These are phyloP conservation scores for Candida tibetensis DNA, from an alignment of 805 yeast species.

Conservation along the genomic window DNA sequence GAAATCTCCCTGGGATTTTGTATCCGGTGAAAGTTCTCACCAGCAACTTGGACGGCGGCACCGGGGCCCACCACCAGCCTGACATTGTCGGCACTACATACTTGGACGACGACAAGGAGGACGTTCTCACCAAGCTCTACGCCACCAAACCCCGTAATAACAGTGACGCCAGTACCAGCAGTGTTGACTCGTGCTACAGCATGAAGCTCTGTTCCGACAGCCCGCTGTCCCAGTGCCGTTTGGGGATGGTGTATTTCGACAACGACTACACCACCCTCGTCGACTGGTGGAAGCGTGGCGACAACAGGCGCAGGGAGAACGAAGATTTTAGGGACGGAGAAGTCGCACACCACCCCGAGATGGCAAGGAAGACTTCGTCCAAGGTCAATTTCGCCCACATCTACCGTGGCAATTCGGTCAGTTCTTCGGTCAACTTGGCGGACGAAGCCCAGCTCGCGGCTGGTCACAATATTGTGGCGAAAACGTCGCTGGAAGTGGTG, in stretches of 20 bases:
- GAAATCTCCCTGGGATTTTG: constrained; percentile 24
- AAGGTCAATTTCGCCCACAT: neutral
- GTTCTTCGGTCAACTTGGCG: constrained; percentile 10
- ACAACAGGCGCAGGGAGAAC: no score
- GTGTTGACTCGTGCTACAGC: neutral
- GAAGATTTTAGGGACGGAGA: no score
- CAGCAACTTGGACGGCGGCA: constrained; percentile 2
- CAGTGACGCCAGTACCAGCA: neutral
- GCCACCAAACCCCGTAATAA: neutral
- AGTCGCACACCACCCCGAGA: no score
- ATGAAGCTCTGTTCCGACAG: neutral
- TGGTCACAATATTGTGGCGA: constrained; percentile 9
- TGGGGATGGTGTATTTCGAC: constrained; percentile 9
- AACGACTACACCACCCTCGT: constrained; percentile 7
- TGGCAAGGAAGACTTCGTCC: no score
- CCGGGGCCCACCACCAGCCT: neutral
- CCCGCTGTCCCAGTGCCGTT: constrained; percentile 2
- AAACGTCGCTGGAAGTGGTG: constrained; percentile 15
- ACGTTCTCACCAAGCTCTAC: neutral
- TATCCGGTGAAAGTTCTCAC: constrained; percentile 24
- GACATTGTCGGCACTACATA: neutral
- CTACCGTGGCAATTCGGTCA: constrained; percentile 8
- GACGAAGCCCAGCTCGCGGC: neutral
- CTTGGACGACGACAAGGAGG: constrained; percentile 6
- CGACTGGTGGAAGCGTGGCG: neutral